Conservation (phyloP, 2,329 filamentous ascomycete genomes). For the Waltergamsia citrina region DNA sequence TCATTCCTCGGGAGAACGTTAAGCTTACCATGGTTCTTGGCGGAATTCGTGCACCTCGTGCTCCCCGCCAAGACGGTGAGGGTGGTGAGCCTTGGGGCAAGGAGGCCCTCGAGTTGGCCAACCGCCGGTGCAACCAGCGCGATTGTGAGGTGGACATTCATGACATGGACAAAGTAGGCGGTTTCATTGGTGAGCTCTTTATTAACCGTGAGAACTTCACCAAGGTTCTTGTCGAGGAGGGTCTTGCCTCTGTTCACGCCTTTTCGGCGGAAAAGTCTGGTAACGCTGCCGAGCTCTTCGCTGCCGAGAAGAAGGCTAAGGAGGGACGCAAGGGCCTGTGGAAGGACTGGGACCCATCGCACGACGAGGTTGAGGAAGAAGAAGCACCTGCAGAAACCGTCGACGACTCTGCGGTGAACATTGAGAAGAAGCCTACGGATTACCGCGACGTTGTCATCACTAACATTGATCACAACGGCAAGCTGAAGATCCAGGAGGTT, state of each 20-base stretch:
- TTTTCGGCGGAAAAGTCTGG: constrained; percentile 96
- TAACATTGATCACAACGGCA: constrained; percentile 73
- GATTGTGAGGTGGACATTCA: constrained; percentile 95
- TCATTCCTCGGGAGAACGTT: constrained; percentile 85
- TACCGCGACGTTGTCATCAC: constrained; percentile 93
- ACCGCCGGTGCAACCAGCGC: constrained; percentile 80
- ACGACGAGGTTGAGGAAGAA: constrained; percentile 58
- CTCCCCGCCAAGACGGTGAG: constrained; percentile 63
- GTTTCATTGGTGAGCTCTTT: constrained; percentile 92
- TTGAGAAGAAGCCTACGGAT: constrained; percentile 62
- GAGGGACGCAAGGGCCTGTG: constrained; percentile 80
- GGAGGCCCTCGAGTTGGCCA: constrained; percentile 87
- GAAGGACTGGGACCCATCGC: constrained; percentile 88
- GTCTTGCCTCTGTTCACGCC: constrained; percentile 80
- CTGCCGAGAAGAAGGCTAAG: constrained; percentile 83
- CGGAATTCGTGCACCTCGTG: constrained; percentile 82
- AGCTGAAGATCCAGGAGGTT: constrained; percentile 84
- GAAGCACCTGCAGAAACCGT: constrained; percentile 31
- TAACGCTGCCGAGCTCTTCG: constrained; percentile 77
- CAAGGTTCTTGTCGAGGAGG: constrained; percentile 88
- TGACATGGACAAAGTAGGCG: constrained; percentile 91
- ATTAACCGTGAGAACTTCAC: constrained; percentile 94
- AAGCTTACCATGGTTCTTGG: constrained; percentile 93
- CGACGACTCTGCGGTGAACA: constrained; percentile 41
- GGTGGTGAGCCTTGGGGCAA: constrained; percentile 91